A percentile compares a stretch with the other conserved stretches of the same genome.
phyloP scores from a whole-genome alignment of 352 stramenopile genomes.

The Hyaloperonospora arabidopsidis region DNA sequence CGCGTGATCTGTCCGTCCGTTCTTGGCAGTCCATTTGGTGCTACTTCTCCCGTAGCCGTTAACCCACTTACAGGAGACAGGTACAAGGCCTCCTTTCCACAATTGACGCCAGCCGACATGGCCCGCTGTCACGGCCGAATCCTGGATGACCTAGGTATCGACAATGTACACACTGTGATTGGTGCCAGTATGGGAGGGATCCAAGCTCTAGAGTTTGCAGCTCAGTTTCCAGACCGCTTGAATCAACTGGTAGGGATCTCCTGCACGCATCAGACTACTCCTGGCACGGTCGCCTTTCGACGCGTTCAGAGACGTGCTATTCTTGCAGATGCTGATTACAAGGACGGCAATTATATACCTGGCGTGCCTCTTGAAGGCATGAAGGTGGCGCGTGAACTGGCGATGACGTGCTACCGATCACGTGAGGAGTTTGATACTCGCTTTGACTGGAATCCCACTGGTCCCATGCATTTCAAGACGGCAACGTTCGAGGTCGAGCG shows the following conservation, averaged over 20 bases:
- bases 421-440: constrained; percentile 79
- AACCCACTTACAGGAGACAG: constrained; percentile 55
- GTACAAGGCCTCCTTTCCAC: constrained; percentile 70
- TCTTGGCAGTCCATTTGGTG: constrained; percentile 79
- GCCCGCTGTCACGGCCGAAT: constrained; percentile 68
- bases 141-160: constrained; percentile 67
- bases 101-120: constrained; percentile 82
- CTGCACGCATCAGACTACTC: constrained; percentile 81
- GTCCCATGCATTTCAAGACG: constrained; percentile 59
- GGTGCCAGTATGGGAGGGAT: constrained; percentile 86
- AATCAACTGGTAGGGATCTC: constrained; percentile 70
- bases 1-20: constrained; percentile 80
- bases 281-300: constrained; percentile 77
- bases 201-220: constrained; percentile 80
- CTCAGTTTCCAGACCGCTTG: constrained; percentile 68
- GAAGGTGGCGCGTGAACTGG: constrained; percentile 78
- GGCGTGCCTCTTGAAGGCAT: constrained; percentile 62
- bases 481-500: constrained; percentile 84
- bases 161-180: constrained; percentile 74
- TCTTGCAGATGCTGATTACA: constrained; percentile 64
- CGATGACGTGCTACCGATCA: constrained; percentile 86
- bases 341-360: constrained; percentile 67
- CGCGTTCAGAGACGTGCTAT: constrained; percentile 81
- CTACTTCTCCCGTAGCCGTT: constrained; percentile 59
- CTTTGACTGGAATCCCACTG: constrained; percentile 83